phyloP scores from a whole-genome alignment of 345 rosid genomes.

The Camelina sativa region DNA sequence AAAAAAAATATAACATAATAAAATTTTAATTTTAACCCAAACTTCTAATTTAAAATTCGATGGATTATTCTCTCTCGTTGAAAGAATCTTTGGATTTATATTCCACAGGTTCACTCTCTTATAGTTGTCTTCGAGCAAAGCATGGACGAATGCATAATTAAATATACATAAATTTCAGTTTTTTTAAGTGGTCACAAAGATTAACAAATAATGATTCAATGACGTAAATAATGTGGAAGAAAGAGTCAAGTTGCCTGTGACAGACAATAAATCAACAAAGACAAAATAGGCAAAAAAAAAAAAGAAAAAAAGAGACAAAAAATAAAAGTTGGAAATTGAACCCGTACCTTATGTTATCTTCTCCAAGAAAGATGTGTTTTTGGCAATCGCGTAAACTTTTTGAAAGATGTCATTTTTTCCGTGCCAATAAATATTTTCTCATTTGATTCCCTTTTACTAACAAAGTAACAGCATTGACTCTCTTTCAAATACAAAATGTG shows the following conservation, averaged over 20 bases:
- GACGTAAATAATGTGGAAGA: not conserved
- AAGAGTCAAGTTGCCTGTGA: slow-evolving; percentile 22
- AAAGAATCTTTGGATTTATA: slow-evolving; percentile 30
- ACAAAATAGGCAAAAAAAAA: slow-evolving; percentile 19
- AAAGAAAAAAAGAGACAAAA: slow-evolving; percentile 15
- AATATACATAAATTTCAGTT: not conserved
- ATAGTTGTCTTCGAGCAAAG: slow-evolving; percentile 11
- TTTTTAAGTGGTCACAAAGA: not conserved
- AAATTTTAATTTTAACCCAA: not conserved
- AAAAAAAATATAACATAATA: too few relatives aligned
- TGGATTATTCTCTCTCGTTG: slow-evolving; percentile 33
- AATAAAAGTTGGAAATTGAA: slow-evolving; percentile 41
- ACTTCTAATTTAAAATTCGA: not conserved
- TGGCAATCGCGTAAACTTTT: slow-evolving; percentile 28
- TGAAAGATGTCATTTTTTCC: slow-evolving; percentile 10
- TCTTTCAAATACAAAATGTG: slow-evolving; percentile 7
- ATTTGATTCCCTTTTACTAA: not conserved
- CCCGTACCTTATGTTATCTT: slow-evolving; percentile 33
- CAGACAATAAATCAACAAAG: slow-evolving; percentile 31
- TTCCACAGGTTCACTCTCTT: slow-evolving; percentile 6
- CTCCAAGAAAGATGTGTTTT: slow-evolving; percentile 38
- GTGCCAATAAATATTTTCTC: slow-evolving; percentile 20
- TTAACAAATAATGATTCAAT: not conserved
- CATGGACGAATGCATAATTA: not conserved
- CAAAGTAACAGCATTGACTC: not conserved